These are phyloP conservation scores for Coelastrella sp. DNA, from an alignment of 139 green algal genomes.

Conservation along the genomic window DNA sequence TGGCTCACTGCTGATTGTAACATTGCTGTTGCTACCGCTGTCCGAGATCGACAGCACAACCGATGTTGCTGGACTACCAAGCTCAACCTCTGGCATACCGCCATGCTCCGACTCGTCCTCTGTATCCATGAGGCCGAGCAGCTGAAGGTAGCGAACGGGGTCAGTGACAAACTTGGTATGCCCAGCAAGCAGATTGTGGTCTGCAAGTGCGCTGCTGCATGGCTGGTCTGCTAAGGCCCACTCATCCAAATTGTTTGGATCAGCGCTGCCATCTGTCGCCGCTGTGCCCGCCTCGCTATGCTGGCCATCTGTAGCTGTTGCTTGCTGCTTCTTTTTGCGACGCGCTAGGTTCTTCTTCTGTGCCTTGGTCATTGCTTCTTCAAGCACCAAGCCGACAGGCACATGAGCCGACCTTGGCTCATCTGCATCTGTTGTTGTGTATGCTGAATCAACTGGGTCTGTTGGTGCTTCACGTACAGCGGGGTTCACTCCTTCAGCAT, in stretches of 20 bases:
- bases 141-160: constrained; percentile 1
- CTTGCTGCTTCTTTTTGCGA: constrained; percentile 35
- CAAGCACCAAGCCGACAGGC: constrained; percentile 41
- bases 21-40: not conserved
- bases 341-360: constrained; percentile 50
- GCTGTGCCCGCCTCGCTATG: constrained; percentile 29
- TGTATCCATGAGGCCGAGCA: not conserved
- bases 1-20: not conserved
- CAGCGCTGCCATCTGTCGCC: not conserved
- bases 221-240: not conserved
- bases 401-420: not conserved
- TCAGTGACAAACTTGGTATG: constrained; percentile 24
- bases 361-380: constrained; percentile 43
- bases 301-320: not conserved
- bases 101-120: too few relatives aligned
- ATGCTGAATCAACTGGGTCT: not conserved
- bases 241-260: not conserved
- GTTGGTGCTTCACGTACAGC: not conserved
- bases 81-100: too few relatives aligned
- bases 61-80: too few relatives aligned
- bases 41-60: too few relatives aligned
- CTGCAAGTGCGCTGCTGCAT: not conserved
- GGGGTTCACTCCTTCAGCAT: not conserved
- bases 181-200: not conserved
- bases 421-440: not conserved